Evolutionary conservation across 2,329 filamentous ascomycete genomes (phyloP).

Genomic region (Fusarium nurragi): DNA sequence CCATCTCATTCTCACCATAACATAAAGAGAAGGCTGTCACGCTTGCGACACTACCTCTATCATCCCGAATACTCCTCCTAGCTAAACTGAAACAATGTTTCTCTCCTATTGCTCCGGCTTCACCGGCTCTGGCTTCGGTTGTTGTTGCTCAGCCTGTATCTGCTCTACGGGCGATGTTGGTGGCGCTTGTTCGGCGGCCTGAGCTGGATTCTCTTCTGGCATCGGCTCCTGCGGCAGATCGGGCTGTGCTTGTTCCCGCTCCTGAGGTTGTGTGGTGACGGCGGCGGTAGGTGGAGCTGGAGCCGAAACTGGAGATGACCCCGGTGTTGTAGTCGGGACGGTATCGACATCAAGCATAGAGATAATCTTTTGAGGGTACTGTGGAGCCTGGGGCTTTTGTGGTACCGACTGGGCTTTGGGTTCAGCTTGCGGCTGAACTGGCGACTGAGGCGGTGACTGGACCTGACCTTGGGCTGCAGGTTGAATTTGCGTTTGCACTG

Average conservation of each 20-base stretch:
- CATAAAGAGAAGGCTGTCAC: conserved; percentile 22
- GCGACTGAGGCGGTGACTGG: background rate
- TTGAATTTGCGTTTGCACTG: background rate
- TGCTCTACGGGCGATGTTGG: background rate
- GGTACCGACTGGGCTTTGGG: background rate
- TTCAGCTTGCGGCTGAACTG: background rate
- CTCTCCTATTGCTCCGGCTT: conserved; percentile 18
- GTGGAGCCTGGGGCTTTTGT: background rate
- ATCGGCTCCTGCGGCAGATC: conserved; percentile 6
- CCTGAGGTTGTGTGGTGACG: conserved; percentile 8
- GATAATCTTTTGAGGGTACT: conserved; percentile 21
- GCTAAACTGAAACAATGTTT: background rate
- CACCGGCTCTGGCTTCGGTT: conserved; percentile 16
- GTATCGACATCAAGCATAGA: conserved; percentile 27
- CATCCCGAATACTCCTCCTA: conserved; percentile 6
- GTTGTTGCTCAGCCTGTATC: conserved; percentile 8
- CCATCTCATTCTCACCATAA: conserved; percentile 21
- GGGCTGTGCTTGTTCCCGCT: conserved; percentile 2
- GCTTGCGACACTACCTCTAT: background rate
- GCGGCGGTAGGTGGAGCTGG: background rate
- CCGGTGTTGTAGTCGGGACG: background rate
- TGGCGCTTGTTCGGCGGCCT: conserved; percentile 13
- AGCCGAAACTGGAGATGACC: background rate
- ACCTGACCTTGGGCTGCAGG: background rate
- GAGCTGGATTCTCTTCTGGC: conserved; percentile 3